Evolutionary conservation across 805 yeast genomes (phyloP).

Genomic region (Ogataea pini): DNA sequence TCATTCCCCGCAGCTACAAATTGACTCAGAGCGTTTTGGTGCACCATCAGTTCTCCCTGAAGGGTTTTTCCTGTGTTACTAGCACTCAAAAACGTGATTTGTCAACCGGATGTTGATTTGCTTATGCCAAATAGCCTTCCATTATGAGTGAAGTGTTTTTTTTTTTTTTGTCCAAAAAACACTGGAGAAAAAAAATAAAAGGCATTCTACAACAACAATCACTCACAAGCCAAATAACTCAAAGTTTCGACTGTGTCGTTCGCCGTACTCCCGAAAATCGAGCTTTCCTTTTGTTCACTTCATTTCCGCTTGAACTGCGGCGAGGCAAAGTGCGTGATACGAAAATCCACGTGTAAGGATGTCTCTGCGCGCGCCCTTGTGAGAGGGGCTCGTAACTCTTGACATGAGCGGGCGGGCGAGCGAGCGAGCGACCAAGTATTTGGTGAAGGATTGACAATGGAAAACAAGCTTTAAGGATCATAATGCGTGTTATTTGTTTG

Average conservation of each 20-base stretch:
- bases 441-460: not conserved
- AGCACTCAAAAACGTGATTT: too few species aligned
- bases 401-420: conserved; percentile 6
- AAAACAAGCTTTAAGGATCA: not conserved
- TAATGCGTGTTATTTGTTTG: not conserved
- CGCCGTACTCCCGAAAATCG: too few species aligned
- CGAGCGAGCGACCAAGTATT: not conserved
- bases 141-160: conserved; percentile 4
- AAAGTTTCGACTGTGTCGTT: too few species aligned
- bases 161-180: not conserved
- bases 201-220: too few species aligned
- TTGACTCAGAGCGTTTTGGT: not conserved
- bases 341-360: not conserved
- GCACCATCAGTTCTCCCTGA: not conserved
- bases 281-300: too few species aligned
- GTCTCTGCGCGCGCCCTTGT: not conserved
- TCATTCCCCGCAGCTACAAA: not conserved
- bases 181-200: too few species aligned
- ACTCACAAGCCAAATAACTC: too few species aligned
- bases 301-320: not conserved
- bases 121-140: conserved; percentile 6
- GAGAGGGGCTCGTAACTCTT: conserved; percentile 15
- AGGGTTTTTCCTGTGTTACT: not conserved
- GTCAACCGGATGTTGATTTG: not conserved
- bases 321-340: not conserved